phyloP scores from a whole-genome alignment of 2,329 filamentous ascomycete genomes.

The Neonectria ditissima region DNA sequence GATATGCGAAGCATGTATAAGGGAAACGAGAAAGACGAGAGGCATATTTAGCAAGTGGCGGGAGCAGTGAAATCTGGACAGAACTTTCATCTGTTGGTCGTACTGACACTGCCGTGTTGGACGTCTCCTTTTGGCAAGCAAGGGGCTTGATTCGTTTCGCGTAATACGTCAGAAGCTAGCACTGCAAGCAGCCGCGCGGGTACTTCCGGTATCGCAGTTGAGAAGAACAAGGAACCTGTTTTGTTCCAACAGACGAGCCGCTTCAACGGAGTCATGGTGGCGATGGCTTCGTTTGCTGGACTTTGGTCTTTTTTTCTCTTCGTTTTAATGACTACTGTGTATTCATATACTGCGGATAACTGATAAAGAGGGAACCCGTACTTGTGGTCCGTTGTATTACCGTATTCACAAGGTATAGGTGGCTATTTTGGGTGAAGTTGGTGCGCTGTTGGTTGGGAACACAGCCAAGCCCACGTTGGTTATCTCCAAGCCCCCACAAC shows the following conservation, averaged over 20 bases:
- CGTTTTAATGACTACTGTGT: neutral
- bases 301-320: neutral
- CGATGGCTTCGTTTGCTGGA: neutral
- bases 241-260: neutral
- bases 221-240: neutral
- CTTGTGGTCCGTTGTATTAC: neutral
- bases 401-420: neutral
- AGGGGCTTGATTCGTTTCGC: neutral
- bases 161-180: conserved; percentile 1
- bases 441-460: neutral
- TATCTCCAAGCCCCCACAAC: neutral
- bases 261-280: no score
- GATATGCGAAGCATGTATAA: conserved; percentile 2
- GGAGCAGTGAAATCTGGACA: neutral
- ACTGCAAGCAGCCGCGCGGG: conserved; percentile 1
- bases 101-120: neutral
- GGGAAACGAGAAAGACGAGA: neutral
- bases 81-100: neutral
- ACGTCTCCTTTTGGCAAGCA: neutral
- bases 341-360: neutral
- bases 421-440: neutral
- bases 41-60: neutral
- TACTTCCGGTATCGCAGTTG: neutral
- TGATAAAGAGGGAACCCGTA: neutral
- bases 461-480: neutral